These are phyloP conservation scores for Aureobasidium leucospermi DNA, from an alignment of 2,329 filamentous ascomycete species.

Conservation along the genomic window DNA sequence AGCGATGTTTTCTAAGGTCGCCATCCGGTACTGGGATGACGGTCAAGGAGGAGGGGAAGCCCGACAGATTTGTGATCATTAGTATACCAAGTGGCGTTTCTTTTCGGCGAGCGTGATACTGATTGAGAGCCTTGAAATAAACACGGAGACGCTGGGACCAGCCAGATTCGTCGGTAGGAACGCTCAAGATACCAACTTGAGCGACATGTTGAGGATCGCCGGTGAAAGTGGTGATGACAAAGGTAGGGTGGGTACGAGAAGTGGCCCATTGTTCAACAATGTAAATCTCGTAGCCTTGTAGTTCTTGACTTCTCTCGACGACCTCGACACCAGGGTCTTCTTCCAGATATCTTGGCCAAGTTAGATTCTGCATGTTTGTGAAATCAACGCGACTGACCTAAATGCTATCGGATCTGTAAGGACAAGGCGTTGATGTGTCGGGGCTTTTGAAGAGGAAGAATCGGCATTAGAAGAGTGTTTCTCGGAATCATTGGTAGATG, in stretches of 20 bases:
- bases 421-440: constrained; percentile 49
- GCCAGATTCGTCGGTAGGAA: constrained; percentile 68
- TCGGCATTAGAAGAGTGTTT: constrained; percentile 9
- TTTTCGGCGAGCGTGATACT: constrained; percentile 77
- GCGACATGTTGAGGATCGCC: constrained; percentile 74
- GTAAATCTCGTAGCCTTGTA: constrained; percentile 86
- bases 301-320: constrained; percentile 60
- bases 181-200: constrained; percentile 70
- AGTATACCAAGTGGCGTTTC: constrained; percentile 75
- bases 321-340: constrained; percentile 72
- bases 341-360: constrained; percentile 57
- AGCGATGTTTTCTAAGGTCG: constrained; percentile 70
- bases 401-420: constrained; percentile 61
- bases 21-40: constrained; percentile 88
- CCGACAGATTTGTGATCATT: constrained; percentile 90
- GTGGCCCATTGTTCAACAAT: constrained; percentile 97
- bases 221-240: constrained; percentile 87
- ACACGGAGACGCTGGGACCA: constrained; percentile 75
- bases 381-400: constrained; percentile 27
- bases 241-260: constrained; percentile 80
- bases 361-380: constrained; percentile 29
- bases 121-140: constrained; percentile 79
- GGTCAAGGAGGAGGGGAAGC: constrained; percentile 83
- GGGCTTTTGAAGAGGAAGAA: neutral
- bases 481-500: neutral